phyloP scores from a whole-genome alignment of 1,139 yeast genomes.

The Diutina scorzettiae region DNA sequence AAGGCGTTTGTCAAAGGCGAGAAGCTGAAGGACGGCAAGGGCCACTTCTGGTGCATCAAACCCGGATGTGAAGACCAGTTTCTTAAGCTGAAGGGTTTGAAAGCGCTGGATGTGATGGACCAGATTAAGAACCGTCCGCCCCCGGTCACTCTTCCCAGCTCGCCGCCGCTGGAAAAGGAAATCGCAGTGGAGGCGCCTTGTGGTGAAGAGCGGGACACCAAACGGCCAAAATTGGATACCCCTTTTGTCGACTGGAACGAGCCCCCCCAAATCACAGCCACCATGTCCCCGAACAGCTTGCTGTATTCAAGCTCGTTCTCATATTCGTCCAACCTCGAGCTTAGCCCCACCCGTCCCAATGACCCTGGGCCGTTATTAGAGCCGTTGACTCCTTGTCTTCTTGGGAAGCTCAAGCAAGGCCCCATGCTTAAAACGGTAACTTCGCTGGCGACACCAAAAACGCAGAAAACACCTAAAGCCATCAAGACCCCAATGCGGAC shows the following conservation, averaged over 20 bases:
- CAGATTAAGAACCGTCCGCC: constrained; percentile 16
- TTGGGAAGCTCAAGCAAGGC: background rate
- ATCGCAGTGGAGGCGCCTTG: constrained; percentile 29
- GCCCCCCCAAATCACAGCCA: background rate
- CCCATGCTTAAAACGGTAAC: background rate
- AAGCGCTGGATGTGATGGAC: constrained; percentile 35
- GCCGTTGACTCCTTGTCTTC: constrained; percentile 35
- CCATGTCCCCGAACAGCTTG: background rate
- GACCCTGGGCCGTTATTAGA: constrained; percentile 56
- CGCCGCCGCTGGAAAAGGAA: constrained; percentile 7
- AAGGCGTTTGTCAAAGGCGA: constrained; percentile 86
- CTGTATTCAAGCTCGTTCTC: constrained; percentile 24
- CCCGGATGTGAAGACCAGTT: constrained; percentile 76
- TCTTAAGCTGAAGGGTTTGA: constrained; percentile 46
- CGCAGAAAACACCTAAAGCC: constrained; percentile 11
- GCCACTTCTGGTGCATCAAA: constrained; percentile 92
- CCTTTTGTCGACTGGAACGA: constrained; percentile 9
- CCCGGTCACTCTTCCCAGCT: background rate
- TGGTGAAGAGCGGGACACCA: constrained; percentile 8
- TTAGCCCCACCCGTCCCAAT: constrained; percentile 44
- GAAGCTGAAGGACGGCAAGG: constrained; percentile 90
- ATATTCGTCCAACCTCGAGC: constrained; percentile 50
- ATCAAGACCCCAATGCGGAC: constrained; percentile 28
- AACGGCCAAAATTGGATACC: background rate
- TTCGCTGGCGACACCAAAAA: background rate